Conservation (phyloP, 1,284 basidiomycete species). For the Cryptococcus jaspeensis region DNA sequence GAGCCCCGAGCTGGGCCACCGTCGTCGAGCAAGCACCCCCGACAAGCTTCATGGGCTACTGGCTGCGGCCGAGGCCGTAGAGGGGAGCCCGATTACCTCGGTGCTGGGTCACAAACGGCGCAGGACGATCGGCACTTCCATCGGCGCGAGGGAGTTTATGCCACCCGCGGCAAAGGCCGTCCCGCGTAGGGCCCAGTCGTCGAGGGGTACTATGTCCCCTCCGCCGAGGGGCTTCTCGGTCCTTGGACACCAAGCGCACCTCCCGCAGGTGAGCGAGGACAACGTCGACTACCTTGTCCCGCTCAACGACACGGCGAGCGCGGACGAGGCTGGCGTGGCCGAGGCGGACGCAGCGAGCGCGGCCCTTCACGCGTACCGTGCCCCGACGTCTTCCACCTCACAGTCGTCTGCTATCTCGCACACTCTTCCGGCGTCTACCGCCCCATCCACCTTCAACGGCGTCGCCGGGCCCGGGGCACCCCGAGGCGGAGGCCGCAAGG, state of each 20-base stretch:
- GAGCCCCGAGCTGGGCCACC: conserved; percentile 16
- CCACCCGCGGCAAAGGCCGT: not conserved
- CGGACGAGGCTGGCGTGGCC: not conserved
- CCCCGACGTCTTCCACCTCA: conserved; percentile 25
- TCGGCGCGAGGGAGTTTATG: conserved; percentile 25
- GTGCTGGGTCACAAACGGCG: conserved; percentile 39
- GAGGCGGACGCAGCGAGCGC: too few species aligned
- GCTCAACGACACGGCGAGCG: conserved; percentile 19
- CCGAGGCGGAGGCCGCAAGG: conserved; percentile 25
- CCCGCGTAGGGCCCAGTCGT: conserved; percentile 9
- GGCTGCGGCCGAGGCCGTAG: conserved; percentile 45
- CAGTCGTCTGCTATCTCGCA: conserved; percentile 32
- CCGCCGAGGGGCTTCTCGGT: conserved; percentile 13
- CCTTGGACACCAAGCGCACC: not conserved
- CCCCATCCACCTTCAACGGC: not conserved
- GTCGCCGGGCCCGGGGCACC: not conserved
- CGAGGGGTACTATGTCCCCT: conserved; percentile 25
- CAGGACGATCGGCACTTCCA: conserved; percentile 37
- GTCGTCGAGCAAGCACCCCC: conserved; percentile 28
- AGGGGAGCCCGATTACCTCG: conserved; percentile 41
- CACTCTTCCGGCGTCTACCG: conserved; percentile 6
- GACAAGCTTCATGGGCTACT: conserved; percentile 44
- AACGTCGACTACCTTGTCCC: conserved; percentile 21
- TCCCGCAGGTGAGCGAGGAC: conserved; percentile 27
- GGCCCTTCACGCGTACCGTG: not conserved